Percentiles rank a stretch among this genome's conserved stretches.
phyloP scores from a whole-genome alignment of 2,329 filamentous ascomycete species.

The Colletotrichum tofieldiae region DNA sequence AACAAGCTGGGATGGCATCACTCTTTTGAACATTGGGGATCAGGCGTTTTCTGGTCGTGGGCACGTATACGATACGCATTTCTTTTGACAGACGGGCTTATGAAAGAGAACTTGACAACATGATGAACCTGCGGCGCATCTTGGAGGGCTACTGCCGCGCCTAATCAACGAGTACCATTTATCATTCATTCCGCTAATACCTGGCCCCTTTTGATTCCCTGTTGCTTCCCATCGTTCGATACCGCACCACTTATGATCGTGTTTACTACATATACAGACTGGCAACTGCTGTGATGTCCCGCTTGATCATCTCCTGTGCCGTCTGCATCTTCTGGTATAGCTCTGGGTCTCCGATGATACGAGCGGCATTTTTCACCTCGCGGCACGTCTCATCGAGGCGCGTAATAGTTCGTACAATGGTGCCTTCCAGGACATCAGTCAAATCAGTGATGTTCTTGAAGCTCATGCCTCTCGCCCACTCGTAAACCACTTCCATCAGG shows the following conservation, averaged over 20 bases:
- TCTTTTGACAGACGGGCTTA: constrained; percentile 14
- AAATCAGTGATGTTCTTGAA: constrained; percentile 98
- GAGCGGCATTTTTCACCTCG: constrained; percentile 96
- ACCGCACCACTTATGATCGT: neutral
- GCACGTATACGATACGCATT: constrained; percentile 18
- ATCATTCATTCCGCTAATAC: neutral
- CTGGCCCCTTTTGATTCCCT: neutral
- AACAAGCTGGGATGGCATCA: constrained; percentile 16
- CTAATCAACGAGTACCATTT: neutral
- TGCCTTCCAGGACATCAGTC: constrained; percentile 97
- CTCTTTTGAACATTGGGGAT: constrained; percentile 21
- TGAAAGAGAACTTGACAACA: neutral
- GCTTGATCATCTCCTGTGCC: constrained; percentile 97
- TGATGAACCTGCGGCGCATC: neutral
- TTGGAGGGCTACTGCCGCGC: neutral
- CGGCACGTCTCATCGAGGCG: constrained; percentile 95
- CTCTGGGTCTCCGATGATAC: constrained; percentile 94
- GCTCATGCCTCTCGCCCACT: constrained; percentile 97
- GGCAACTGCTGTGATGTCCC: constrained; percentile 93
- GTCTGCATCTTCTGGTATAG: constrained; percentile 97
- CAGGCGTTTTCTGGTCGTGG: constrained; percentile 27
- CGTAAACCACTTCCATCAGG: constrained; percentile 96
- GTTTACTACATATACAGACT: constrained; percentile 83
- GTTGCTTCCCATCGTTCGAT: neutral
- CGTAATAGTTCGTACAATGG: constrained; percentile 95